Evolutionary conservation across 306 rosid species (phyloP).

Genomic region (Luffa aegyptiaca): DNA sequence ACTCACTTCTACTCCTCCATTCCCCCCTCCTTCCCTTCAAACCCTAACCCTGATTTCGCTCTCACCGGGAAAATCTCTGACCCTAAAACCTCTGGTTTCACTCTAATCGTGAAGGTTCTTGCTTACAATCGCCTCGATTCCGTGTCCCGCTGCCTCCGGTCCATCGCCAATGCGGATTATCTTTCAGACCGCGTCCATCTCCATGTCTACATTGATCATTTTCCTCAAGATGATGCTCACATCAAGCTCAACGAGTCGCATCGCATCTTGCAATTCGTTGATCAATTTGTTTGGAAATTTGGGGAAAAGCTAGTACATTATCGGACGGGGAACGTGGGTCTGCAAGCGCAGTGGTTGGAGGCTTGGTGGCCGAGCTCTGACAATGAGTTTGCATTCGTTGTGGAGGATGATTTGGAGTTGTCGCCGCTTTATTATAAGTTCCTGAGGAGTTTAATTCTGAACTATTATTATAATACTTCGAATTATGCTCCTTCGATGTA

Average conservation of each 20-base stretch:
- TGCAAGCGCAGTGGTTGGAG: conserved; percentile 99
- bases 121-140: conserved; percentile 69
- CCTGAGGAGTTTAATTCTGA: conserved; percentile 48
- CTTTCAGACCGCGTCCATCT: conserved; percentile 67
- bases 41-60: conserved; percentile 29
- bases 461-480: conserved; percentile 64
- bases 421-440: conserved; percentile 77
- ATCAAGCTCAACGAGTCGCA: conserved; percentile 38
- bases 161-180: conserved; percentile 75
- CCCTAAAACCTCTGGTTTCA: conserved; percentile 31
- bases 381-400: conserved; percentile 67
- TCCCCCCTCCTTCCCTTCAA: conserved; percentile 9
- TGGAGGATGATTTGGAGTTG: conserved; percentile 90
- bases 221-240: conserved; percentile 18
- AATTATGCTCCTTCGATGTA: conserved; percentile 66
- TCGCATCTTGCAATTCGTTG: conserved; percentile 51
- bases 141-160: conserved; percentile 70
- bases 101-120: conserved; percentile 61
- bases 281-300: conserved; percentile 60
- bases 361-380: conserved; percentile 93
- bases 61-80: conserved; percentile 7
- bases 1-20: conserved; percentile 20
- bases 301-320: conserved; percentile 72
- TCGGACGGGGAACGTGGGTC: conserved; percentile 65
- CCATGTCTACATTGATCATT: conserved; percentile 69